These are phyloP conservation scores for Trichoderma gracile DNA, from an alignment of 2,329 filamentous ascomycete species.

Conservation along the genomic window DNA sequence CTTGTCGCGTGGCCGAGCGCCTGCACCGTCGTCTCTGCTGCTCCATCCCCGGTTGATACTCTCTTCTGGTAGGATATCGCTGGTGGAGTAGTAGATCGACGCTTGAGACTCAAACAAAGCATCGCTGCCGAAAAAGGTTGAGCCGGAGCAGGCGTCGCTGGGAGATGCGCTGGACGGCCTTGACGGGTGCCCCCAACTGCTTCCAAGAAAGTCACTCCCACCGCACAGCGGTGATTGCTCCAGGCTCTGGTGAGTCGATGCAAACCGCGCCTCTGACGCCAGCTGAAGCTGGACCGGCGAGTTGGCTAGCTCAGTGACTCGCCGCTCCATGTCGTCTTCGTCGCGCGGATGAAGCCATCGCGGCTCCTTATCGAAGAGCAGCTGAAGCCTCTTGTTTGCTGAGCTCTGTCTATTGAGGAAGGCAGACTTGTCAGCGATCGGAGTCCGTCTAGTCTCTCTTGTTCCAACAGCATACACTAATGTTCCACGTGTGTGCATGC, in stretches of 20 bases:
- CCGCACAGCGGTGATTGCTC: conserved; percentile 1
- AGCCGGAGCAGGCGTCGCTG: conserved; percentile 2
- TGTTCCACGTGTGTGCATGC: background rate
- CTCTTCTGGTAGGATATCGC: background rate
- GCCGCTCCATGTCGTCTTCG: conserved; percentile 53
- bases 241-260: background rate
- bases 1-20: background rate
- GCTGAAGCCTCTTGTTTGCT: conserved; percentile 59
- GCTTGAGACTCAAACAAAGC: background rate
- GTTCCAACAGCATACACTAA: too few relatives aligned
- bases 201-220: background rate
- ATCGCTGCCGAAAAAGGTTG: background rate
- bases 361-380: conserved; percentile 59
- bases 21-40: background rate
- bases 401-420: conserved; percentile 52
- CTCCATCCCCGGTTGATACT: background rate
- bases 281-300: conserved; percentile 39
- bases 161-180: background rate
- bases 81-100: background rate
- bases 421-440: background rate
- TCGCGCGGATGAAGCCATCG: conserved; percentile 57
- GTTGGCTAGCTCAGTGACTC: conserved; percentile 47
- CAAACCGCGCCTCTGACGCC: background rate
- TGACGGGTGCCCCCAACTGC: background rate
- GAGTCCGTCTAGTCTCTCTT: background rate